Conservation (phyloP, 805 yeast species). For the Jamesozyma hellenica region DNA sequence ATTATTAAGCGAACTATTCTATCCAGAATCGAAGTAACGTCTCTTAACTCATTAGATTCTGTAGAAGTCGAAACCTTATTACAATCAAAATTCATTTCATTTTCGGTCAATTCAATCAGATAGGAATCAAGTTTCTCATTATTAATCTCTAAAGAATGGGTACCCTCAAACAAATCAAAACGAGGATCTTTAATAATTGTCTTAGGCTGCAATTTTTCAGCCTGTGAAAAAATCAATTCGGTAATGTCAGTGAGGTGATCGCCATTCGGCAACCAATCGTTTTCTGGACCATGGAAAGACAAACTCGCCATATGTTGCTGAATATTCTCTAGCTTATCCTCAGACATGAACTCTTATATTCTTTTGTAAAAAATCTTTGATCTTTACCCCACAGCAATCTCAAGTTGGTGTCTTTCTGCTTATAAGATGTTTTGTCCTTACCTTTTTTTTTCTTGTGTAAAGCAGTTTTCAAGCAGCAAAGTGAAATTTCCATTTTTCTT, state of each 20-base stretch:
- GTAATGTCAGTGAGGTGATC: constrained; percentile 44
- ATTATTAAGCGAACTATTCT: constrained; percentile 44
- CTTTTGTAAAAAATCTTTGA: too few species aligned
- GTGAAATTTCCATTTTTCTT: too few species aligned
- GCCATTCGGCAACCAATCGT: not conserved
- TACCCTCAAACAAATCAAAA: constrained; percentile 70
- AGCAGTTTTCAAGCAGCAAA: too few species aligned
- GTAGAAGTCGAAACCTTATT: constrained; percentile 5
- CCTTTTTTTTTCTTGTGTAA: too few species aligned
- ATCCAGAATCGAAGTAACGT: constrained; percentile 44
- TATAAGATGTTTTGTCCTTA: too few species aligned
- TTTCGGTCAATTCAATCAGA: constrained; percentile 37
- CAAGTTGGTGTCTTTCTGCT: too few species aligned
- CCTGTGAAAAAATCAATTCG: constrained; percentile 34
- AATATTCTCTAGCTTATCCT: not conserved
- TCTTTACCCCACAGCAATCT: too few species aligned
- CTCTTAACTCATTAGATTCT: constrained; percentile 29
- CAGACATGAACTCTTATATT: too few species aligned
- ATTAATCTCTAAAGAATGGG: constrained; percentile 74
- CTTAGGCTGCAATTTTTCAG: constrained; percentile 36
- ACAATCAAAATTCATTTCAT: constrained; percentile 41
- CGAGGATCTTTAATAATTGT: constrained; percentile 47
- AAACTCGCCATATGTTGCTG: not conserved
- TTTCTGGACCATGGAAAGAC: not conserved
- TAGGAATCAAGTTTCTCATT: constrained; percentile 74